Percentiles rank a stretch among this genome's conserved stretches.
Evolutionary conservation across 495 filamentous ascomycete genomes (phyloP).

Genomic region (Penicillium tannophilum): DNA sequence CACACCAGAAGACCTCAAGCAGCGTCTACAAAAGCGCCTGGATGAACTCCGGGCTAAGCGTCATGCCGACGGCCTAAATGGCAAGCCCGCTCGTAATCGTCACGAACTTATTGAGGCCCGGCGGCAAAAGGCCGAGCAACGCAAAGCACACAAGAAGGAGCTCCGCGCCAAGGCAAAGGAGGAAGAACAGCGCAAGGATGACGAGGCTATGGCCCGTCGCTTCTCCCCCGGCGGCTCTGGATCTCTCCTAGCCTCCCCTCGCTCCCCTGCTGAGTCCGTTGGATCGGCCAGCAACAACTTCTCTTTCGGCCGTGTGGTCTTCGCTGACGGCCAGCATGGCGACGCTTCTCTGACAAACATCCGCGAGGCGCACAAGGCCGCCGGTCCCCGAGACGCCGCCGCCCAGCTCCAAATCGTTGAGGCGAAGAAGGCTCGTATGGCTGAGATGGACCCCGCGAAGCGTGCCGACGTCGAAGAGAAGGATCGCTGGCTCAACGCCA

Average conservation of each 20-base stretch:
- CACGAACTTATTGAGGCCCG: conserved; percentile 89
- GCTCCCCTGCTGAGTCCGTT: conserved; percentile 47
- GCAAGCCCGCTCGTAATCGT: conserved; percentile 74
- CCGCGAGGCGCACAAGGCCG: conserved; percentile 60
- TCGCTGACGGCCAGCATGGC: conserved; percentile 78
- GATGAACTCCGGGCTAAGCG: conserved; percentile 77
- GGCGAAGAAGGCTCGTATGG: conserved; percentile 74
- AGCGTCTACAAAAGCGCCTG: conserved; percentile 77
- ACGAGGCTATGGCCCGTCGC: conserved; percentile 64
- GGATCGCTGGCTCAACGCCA: conserved; percentile 89
- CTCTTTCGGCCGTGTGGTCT: conserved; percentile 83
- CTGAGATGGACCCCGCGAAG: conserved; percentile 71
- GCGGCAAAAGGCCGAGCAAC: conserved; percentile 80
- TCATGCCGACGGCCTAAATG: conserved; percentile 79
- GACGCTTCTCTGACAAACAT: conserved; percentile 66
- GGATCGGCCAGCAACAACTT: conserved; percentile 62
- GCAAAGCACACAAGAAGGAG: conserved; percentile 85
- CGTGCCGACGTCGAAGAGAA: conserved; percentile 86
- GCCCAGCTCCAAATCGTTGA: conserved; percentile 68
- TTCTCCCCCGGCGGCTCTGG: conserved; percentile 55
- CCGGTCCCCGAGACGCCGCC: conserved; percentile 77
- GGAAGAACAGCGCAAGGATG: conserved; percentile 69
- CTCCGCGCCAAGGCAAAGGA: conserved; percentile 70
- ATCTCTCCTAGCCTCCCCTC: conserved; percentile 59
- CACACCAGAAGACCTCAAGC: conserved; percentile 69